Evolutionary conservation across 805 yeast species (phyloP).

Genomic region (Metschnikowia cerradonensis): DNA sequence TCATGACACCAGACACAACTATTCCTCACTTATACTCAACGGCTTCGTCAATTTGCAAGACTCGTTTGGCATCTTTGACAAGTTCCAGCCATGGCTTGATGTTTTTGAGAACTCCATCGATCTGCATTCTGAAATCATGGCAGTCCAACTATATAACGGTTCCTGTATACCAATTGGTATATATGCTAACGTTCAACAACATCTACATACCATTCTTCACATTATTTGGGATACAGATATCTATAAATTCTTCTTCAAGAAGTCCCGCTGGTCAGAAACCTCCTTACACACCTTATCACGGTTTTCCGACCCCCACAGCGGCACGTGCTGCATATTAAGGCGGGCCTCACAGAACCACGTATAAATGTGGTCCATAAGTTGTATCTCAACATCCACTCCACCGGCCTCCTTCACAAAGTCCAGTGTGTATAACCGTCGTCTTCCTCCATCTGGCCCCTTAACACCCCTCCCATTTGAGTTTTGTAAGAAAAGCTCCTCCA

Average conservation of each 20-base stretch:
- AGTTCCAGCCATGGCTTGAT: slow-evolving; percentile 41
- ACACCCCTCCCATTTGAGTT: slow-evolving; percentile 30
- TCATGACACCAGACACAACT: slow-evolving; percentile 18
- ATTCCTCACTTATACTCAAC: slow-evolving; percentile 26
- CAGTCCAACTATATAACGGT: too few relatives aligned
- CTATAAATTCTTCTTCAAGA: neutral
- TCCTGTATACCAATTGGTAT: too few relatives aligned
- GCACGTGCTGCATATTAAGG: slow-evolving; percentile 21
- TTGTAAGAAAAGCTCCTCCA: slow-evolving; percentile 23
- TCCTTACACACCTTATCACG: slow-evolving; percentile 24
- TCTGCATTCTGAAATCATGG: slow-evolving; percentile 21
- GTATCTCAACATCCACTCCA: slow-evolving; percentile 28
- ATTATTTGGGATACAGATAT: too few relatives aligned
- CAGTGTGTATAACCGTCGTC: slow-evolving; percentile 13
- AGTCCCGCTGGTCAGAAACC: slow-evolving; percentile 23
- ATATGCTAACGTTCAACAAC: too few relatives aligned
- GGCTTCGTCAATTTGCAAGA: slow-evolving; percentile 34
- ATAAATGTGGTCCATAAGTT: slow-evolving; percentile 24
- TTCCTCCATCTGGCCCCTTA: slow-evolving; percentile 14
- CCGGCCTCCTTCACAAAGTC: slow-evolving; percentile 23
- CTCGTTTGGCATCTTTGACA: slow-evolving; percentile 29
- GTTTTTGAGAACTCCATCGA: slow-evolving; percentile 34
- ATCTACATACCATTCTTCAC: too few relatives aligned
- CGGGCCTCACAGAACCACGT: slow-evolving; percentile 29
- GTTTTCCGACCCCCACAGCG: slow-evolving; percentile 18